Conservation (phyloP, 2,329 filamentous ascomycete species). For the Tothia fuscella region DNA sequence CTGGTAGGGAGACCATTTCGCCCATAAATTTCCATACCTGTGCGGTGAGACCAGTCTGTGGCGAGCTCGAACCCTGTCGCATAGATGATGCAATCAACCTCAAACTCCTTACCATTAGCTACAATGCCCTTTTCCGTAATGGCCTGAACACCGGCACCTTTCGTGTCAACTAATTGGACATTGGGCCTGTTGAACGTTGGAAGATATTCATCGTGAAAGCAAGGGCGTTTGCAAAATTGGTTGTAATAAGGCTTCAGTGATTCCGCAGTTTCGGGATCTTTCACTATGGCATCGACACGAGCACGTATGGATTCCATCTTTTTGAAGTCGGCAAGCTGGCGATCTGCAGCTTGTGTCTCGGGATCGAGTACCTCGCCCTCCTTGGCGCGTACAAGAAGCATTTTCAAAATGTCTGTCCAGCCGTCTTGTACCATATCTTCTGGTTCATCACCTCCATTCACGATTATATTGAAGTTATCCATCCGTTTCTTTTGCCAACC, state of each 20-base stretch:
- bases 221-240: conserved; percentile 51
- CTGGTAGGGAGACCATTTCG: conserved; percentile 32
- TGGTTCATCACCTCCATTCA: conserved; percentile 21
- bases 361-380: conserved; percentile 26
- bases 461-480: conserved; percentile 31
- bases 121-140: conserved; percentile 34
- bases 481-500: conserved; percentile 42
- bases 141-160: conserved; percentile 35
- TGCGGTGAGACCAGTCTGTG: conserved; percentile 18
- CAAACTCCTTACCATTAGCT: conserved; percentile 32
- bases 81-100: conserved; percentile 30
- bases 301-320: conserved; percentile 30
- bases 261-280: conserved; percentile 38
- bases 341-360: conserved; percentile 11
- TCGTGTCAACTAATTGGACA: conserved; percentile 47
- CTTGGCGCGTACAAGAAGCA: conserved; percentile 4
- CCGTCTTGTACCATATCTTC: conserved; percentile 38
- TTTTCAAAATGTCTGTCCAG: conserved; percentile 28
- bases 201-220: conserved; percentile 46
- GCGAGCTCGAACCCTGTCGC: conserved; percentile 28
- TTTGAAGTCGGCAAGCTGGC: conserved; percentile 3
- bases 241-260: conserved; percentile 49
- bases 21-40: conserved; percentile 31
- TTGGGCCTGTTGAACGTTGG: conserved; percentile 42
- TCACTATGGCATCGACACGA: conserved; percentile 36